These are phyloP conservation scores for Fragaria nilgerrensis DNA, from an alignment of 306 rosid genomes.

Conservation along the genomic window DNA sequence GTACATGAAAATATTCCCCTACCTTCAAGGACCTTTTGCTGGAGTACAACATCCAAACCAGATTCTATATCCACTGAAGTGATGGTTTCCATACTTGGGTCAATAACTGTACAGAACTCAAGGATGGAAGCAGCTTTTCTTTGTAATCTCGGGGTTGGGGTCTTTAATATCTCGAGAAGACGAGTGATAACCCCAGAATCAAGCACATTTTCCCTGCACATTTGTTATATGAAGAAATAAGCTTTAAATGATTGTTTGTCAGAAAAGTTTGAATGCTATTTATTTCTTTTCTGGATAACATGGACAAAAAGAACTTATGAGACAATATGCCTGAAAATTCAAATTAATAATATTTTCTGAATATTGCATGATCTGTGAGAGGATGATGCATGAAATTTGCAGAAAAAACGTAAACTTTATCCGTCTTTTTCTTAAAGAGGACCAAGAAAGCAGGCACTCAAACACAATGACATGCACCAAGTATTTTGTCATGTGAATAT, in stretches of 20 bases:
- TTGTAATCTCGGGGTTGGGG: slow-evolving; percentile 59
- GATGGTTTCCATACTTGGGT: slow-evolving; percentile 48
- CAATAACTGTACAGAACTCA: slow-evolving; percentile 62
- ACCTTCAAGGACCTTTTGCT: slow-evolving; percentile 53
- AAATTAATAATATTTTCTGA: background rate
- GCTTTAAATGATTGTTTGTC: background rate
- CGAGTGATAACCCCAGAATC: slow-evolving; percentile 44
- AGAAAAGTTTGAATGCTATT: background rate
- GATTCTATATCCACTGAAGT: slow-evolving; percentile 54
- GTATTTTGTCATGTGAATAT: background rate
- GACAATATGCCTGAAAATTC: background rate
- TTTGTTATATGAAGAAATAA: background rate
- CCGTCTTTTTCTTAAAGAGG: background rate
- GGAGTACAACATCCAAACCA: slow-evolving; percentile 63
- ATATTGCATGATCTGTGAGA: background rate
- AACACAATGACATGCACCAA: background rate
- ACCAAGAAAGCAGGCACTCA: background rate
- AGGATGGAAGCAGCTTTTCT: slow-evolving; percentile 75
- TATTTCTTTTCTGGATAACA: background rate
- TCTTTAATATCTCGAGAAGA: slow-evolving; percentile 72
- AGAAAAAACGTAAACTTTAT: background rate
- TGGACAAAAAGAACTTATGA: background rate
- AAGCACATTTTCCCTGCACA: slow-evolving; percentile 55
- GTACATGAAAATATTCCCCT: slow-evolving; percentile 28
- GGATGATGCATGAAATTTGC: background rate